Base-by-base conservation (phyloP, 352 stramenopile genomes). In the Sclerospora graminicola region DNA sequence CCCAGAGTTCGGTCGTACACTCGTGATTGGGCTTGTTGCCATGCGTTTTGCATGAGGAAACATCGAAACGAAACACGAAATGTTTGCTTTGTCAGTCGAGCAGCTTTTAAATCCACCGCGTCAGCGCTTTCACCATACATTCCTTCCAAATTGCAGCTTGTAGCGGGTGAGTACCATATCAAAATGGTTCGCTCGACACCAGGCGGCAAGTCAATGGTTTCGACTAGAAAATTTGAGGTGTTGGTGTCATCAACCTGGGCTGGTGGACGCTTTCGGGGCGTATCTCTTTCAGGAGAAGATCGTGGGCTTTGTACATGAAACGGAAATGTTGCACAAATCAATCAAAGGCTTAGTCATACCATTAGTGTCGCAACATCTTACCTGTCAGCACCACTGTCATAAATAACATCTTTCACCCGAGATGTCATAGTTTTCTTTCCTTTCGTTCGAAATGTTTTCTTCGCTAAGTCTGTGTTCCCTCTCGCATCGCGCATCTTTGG, bases 41-140 rank as follows among this genome's bases (percentile, higher is more conserved):
- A 92, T 9, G 76, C 61, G 16, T 81, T 81, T 75, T 92, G 75
- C 23, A 90, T 74, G 21, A 89, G 59, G 52, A 91, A 91, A 41
- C 82, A 94, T 5, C 80, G 69, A 40, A 94, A 92, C 15, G 78
- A 90, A 1, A 94, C 63, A 15, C 82, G 80, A 54, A 94, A 94
- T 0, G 70, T 88, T 53, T 94, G 82, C 53, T 92, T 94, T 6
- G 73, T 84, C 30, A 92, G 37, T 41, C 81, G 76, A 44, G 68
- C 75, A 13, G 66, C 69, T 55, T 89, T 94, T n/a, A 82, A 56
- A 55, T 94, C 82, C 20, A 88, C 49, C 14, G 59, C 55, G 34
- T 91, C 82, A 28, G 69, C 43, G 20, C 55, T 69, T 21, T 74
- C 61, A 14, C 56, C 51, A 51, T 55, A 60, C 10, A 64, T 45